Evolutionary conservation across 2,329 filamentous ascomycete genomes (phyloP).

Genomic region (Ceratocystis ficicola): DNA sequence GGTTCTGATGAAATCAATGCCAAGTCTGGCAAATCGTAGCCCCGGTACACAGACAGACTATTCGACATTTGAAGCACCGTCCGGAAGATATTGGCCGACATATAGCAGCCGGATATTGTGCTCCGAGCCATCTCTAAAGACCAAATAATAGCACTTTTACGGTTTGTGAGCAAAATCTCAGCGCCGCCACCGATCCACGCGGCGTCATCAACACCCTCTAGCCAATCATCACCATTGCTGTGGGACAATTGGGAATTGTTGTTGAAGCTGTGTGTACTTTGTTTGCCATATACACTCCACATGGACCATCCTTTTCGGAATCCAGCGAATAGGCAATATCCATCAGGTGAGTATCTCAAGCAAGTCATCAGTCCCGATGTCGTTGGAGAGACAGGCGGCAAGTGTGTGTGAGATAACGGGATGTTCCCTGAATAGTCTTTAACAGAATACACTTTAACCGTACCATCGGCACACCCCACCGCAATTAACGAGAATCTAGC

Average conservation of each 20-base stretch:
- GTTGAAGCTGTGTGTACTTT: conserved; percentile 71
- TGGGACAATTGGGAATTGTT: conserved; percentile 52
- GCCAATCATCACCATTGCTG: conserved; percentile 67
- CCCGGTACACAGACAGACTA: conserved; percentile 82
- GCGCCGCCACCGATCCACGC: conserved; percentile 82
- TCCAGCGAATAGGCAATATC: conserved; percentile 88
- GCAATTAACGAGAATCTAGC: conserved; percentile 89
- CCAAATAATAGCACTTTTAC: conserved; percentile 68
- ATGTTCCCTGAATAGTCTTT: conserved; percentile 91
- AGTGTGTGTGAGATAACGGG: conserved; percentile 68
- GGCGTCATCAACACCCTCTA: conserved; percentile 64
- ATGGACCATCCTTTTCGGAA: conserved; percentile 88
- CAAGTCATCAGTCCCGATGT: conserved; percentile 61
- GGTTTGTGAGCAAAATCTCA: conserved; percentile 64
- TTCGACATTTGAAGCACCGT: conserved; percentile 81
- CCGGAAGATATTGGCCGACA: conserved; percentile 76
- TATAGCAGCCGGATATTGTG: conserved; percentile 84
- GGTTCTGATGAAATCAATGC: conserved; percentile 86
- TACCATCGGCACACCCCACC: conserved; percentile 67
- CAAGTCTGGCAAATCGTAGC: conserved; percentile 80
- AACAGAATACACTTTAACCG: conserved; percentile 79
- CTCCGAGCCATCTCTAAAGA: conserved; percentile 85
- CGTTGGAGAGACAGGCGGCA: conserved; percentile 52
- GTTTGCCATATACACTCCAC: conserved; percentile 95
- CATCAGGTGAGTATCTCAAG: conserved; percentile 81